Conservation (phyloP, 1,284 basidiomycete genomes). For the Moesziomyces sp. region DNA sequence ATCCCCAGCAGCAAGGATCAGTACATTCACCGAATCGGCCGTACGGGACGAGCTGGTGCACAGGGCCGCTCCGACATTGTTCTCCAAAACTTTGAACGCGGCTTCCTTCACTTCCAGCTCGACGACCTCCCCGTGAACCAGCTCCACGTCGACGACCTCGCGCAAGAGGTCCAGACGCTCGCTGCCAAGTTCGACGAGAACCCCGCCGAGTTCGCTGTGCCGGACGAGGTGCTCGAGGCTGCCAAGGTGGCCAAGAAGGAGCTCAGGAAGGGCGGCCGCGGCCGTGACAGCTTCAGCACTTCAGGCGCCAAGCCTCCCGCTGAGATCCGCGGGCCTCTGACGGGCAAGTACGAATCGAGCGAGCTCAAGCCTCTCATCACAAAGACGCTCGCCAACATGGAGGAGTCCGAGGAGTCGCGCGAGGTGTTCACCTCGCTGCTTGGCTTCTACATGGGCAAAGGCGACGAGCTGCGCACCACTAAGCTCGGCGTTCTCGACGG, state of each 20-base stretch:
- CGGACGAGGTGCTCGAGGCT: conserved; percentile 15
- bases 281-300: neutral
- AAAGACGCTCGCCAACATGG: conserved; percentile 11
- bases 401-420: conserved; percentile 23
- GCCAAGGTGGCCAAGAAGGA: conserved; percentile 16
- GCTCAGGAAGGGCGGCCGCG: conserved; percentile 6
- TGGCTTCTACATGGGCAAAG: conserved; percentile 51
- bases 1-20: conserved; percentile 78
- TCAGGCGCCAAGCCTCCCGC: conserved; percentile 10
- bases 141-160: conserved; percentile 72
- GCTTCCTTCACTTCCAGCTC: conserved; percentile 77
- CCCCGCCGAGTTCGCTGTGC: conserved; percentile 61
- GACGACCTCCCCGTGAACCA: conserved; percentile 79
- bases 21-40: conserved; percentile 91
- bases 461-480: conserved; percentile 42
- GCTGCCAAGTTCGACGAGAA: conserved; percentile 73
- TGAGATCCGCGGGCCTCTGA: conserved; percentile 27
- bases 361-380: conserved; percentile 18
- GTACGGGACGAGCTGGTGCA: conserved; percentile 83
- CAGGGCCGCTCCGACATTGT: conserved; percentile 86
- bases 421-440: conserved; percentile 43
- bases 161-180: conserved; percentile 72
- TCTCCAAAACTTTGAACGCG: conserved; percentile 82
- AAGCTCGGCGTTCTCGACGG: conserved; percentile 42
- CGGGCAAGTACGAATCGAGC: conserved; percentile 30